Percentiles rank a stretch among this genome's conserved stretches.
These are phyloP conservation scores for Angomonas deanei DNA, from an alignment of 208 protist species.

Conservation along the genomic window DNA sequence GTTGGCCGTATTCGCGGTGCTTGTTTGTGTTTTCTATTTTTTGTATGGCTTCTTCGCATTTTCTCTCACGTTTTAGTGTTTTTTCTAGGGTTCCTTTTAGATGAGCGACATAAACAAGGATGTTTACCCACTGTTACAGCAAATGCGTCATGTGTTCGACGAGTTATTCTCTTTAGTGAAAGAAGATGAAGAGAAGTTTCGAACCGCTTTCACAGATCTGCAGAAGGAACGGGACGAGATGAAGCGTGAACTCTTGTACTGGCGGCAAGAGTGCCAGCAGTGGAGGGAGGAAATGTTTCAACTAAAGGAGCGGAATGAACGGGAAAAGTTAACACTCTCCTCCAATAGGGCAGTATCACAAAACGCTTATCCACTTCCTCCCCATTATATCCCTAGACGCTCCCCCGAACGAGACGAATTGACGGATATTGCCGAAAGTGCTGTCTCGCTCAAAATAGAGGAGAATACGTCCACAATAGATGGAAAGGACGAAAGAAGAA, in stretches of 20 bases:
- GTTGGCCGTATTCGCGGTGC: too few relatives aligned
- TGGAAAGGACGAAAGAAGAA: background rate
- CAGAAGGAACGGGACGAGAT: constrained; percentile 21
- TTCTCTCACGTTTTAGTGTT: background rate
- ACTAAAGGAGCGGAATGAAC: background rate
- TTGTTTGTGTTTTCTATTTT: too few relatives aligned
- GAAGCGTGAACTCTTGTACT: constrained; percentile 7
- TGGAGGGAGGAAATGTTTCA: background rate
- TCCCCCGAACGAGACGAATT: background rate
- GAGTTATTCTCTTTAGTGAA: constrained; percentile 18
- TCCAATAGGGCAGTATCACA: too few relatives aligned
- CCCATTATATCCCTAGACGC: background rate
- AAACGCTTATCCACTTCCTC: background rate
- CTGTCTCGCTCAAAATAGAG: too few relatives aligned
- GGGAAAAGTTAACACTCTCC: background rate
- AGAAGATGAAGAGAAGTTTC: constrained; percentile 14
- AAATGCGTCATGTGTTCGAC: constrained; percentile 26
- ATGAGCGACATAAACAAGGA: constrained; percentile 3
- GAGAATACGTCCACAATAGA: too few relatives aligned
- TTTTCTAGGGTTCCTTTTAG: too few relatives aligned
- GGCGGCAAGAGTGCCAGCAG: background rate
- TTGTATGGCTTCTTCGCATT: too few relatives aligned
- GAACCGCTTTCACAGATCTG: constrained; percentile 11
- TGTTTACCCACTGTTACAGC: constrained; percentile 15
- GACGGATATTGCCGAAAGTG: background rate